Conservation (phyloP, 2,329 filamentous ascomycete species). For the Monosporascus sp. region DNA sequence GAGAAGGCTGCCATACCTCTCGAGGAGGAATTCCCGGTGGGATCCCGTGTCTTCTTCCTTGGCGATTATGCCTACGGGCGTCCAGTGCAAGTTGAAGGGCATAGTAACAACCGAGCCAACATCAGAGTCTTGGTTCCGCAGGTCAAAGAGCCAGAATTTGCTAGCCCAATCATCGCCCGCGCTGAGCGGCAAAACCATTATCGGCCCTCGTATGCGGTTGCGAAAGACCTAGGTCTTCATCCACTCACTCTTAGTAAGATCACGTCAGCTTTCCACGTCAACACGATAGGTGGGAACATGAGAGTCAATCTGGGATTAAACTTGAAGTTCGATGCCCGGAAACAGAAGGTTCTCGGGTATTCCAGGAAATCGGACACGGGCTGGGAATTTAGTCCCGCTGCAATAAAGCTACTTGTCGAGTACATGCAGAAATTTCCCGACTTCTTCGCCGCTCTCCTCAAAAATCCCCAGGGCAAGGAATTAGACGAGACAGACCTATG, state of each 20-base stretch:
- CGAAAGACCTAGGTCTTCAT: constrained; percentile 74
- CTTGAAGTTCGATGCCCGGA: constrained; percentile 93
- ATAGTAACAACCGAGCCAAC: constrained; percentile 70
- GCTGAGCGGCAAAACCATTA: constrained; percentile 72
- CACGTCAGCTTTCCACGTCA: constrained; percentile 87
- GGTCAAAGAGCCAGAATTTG: constrained; percentile 75
- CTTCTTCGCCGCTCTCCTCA: constrained; percentile 85
- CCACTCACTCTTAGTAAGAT: constrained; percentile 90
- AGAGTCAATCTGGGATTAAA: constrained; percentile 91
- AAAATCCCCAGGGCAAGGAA: constrained; percentile 79
- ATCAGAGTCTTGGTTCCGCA: constrained; percentile 71
- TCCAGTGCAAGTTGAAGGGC: constrained; percentile 75
- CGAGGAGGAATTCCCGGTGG: constrained; percentile 83
- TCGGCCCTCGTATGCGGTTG: constrained; percentile 82
- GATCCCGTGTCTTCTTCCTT: constrained; percentile 83
- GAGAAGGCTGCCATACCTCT: constrained; percentile 85
- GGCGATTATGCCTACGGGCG: constrained; percentile 91
- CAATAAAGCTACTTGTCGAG: constrained; percentile 71
- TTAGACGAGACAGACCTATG: constrained; percentile 85
- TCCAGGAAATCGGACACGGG: constrained; percentile 80
- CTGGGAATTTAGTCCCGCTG: constrained; percentile 92
- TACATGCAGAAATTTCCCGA: constrained; percentile 96
- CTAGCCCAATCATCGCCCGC: constrained; percentile 64
- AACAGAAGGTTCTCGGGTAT: constrained; percentile 93
- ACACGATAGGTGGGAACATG: constrained; percentile 64